Base-by-base conservation (phyloP, 495 filamentous ascomycete species). In the Tetracladium setigerum region DNA sequence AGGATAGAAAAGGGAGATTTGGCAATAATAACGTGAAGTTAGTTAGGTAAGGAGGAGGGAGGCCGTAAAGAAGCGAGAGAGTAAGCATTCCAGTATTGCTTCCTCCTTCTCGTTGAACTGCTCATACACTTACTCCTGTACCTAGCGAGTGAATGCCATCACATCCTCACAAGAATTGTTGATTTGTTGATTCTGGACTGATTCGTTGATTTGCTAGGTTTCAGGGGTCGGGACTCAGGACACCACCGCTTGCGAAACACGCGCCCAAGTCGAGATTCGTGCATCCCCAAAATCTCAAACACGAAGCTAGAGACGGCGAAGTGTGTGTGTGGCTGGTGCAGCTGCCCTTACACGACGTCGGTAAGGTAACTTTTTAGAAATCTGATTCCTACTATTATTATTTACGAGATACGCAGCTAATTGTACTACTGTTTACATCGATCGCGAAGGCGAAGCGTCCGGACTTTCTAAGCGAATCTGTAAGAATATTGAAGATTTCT, bases 271-370 rank as follows among this genome's bases (percentile, higher is more conserved):
- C 14, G 38, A 34, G 31, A 16, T 19, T 22, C n/a, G 39, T 37
- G 14, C 38, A 43, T 47, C 30, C 27, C 40, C 47, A 49, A 54
- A 49, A 54, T 54, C 51, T 54, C 51, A 54, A 54, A 54, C 51
- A 54, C 51, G 39, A 47, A 47, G 43, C 49, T 38, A 41, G 38
- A 39, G 22, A 37, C 47, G 44, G 44, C 44, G 39, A 38, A 38
- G 16, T 19, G 18, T 27, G 18, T 27, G 30, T 18, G n/a, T 18
- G 18, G 39, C 39, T 12, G 39, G 16, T 35, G 30, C 17, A 18
- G 38, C 44, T 38, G 42, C 12, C 13, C 32, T 35, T 18, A 41
- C 48, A 51, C 12, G 14, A 13, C 14, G 12, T 14, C 11, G 37
- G 37, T 8, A 39, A 39, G 37, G 37, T n/a, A n/a, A n/a, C n/a